Conservation (phyloP, 2,329 filamentous ascomycete species). For the Penicillium sp. region DNA sequence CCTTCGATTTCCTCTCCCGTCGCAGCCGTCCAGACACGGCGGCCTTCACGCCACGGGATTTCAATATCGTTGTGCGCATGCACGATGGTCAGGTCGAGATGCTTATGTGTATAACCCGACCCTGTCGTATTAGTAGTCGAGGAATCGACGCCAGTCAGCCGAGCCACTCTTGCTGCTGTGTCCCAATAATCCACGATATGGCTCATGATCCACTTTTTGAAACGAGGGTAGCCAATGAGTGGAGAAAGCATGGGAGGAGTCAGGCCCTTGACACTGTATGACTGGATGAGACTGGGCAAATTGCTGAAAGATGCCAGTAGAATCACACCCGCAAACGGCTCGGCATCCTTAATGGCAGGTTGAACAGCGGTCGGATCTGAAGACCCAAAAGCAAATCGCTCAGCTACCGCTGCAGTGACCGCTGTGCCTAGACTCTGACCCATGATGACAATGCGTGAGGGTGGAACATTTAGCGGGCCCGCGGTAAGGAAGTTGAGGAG, state of each 20-base stretch:
- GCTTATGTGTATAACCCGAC: constrained; percentile 53
- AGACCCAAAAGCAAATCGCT: constrained; percentile 63
- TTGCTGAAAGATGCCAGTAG: constrained; percentile 79
- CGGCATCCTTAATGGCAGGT: constrained; percentile 45
- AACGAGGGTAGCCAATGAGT: constrained; percentile 64
- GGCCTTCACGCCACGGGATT: constrained; percentile 66
- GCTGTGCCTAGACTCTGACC: constrained; percentile 90
- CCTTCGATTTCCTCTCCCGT: constrained; percentile 31
- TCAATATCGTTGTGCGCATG: constrained; percentile 81
- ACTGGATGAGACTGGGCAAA: constrained; percentile 70
- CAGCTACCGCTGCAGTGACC: constrained; percentile 72
- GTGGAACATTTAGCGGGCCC: constrained; percentile 63
- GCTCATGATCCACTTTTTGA: constrained; percentile 62
- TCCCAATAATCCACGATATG: constrained; percentile 81
- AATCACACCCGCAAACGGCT: constrained; percentile 76
- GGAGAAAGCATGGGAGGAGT: constrained; percentile 76
- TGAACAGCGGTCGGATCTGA: constrained; percentile 36
- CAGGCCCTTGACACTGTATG: constrained; percentile 76
- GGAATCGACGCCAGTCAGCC: constrained; percentile 37
- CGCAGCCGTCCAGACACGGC: constrained; percentile 42
- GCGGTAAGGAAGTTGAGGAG: constrained; percentile 65
- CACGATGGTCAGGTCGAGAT: constrained; percentile 68
- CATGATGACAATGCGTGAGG: constrained; percentile 74
- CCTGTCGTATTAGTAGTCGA: constrained; percentile 48
- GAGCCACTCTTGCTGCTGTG: constrained; percentile 64